Base-by-base conservation (phyloP, 225 moss, liverwort and hornwort species). In the Sphagnum contortum region DNA sequence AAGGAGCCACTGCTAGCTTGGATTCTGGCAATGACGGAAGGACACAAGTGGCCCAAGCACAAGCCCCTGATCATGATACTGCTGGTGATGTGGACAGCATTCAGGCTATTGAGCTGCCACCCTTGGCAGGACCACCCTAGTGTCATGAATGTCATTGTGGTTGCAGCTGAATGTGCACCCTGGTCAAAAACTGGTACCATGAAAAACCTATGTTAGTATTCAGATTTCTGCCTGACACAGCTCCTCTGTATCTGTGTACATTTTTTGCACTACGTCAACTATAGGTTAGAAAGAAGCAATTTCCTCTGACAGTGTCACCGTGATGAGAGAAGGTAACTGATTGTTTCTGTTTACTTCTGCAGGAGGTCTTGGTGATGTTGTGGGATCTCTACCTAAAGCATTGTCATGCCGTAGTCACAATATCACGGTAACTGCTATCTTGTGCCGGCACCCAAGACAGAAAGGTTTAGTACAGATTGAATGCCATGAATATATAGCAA, bases 351-450 rank as follows among this genome's bases (percentile, higher is more conserved):
- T 29, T 29, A 29, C 29, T 29, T 29, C 44, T 57, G 68, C 74
- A 90, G 91, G 91, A 70, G 91, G 88, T 63, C 76, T 91, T 77
- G 91, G 91, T 68, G 91, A 91, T 77, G 91, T 91, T 50, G 88
- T 86, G 46, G 91, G 91, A 75, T 88, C 91, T 63, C 82, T 91
- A 66, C 91, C 91, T 5, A 91, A 88, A 67, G 91, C 88, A 49
- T 73, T 91, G 76, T 86, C 88, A 59, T 79, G 91, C 50, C 72
- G 88, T 76, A 88, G 91, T 10, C 91, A 91, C 77, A 86, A 88
- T 57, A 83, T 84, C 50, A 91, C 88, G 91, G 90, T 90, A 74
- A 48, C 12, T 55, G 10, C 55, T 3, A 29, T 29, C 29, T 29
- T 29, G 29, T 29, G 29, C 29, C 1, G 29, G 29, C 29, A 29